Base-by-base conservation (phyloP, 2,329 filamentous ascomycete genomes). In the Xylariaceae sp. region DNA sequence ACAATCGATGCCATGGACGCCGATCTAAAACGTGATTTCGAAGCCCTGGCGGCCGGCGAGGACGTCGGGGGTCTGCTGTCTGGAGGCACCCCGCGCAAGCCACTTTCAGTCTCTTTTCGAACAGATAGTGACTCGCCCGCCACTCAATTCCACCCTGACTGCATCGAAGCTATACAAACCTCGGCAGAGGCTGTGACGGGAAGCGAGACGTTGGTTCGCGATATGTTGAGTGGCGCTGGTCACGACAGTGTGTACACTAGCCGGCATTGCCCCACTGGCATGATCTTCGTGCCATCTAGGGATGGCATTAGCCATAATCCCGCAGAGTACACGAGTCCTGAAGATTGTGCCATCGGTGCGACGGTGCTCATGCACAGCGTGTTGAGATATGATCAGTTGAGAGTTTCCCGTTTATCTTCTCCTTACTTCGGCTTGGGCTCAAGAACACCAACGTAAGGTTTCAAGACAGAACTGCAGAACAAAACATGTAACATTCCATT, bases 251-350 rank as follows among this genome's bases (percentile, higher is more conserved):
- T 85, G 4, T 82, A 83, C 57, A 78, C 83, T 4, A 83, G 77
- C 44, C 76, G 78, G 59, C 72, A 74, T 39, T 81, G 79, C 44
- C 84, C 83, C 12, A 85, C 83, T 2, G 79, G 80, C 43, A 86
- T 87, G 83, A 82, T 86, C 31, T 87, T 87, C 61, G 79, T 85
- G 19, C 82, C 83, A 3, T 85, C 81, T 59, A 78, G 74, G 64
- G 78, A 84, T 61, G 84, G 84, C 1, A 70, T 86, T 26, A 84
- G 80, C 62, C 84, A 86, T 65, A 80, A 85, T 62, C 83, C 84
- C 2, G 74, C 79, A 44, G 84, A 86, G 64, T 86, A 81, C 62
- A 80, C 79, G 39, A 78, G 76, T 42, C 74, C 76, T 0, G 80
- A 83, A 46, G 81, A 86, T 64, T 86, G 67, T 63, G 74, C 76